Conservation (phyloP, 805 yeast species). For the Metschnikowia kofuensis region DNA sequence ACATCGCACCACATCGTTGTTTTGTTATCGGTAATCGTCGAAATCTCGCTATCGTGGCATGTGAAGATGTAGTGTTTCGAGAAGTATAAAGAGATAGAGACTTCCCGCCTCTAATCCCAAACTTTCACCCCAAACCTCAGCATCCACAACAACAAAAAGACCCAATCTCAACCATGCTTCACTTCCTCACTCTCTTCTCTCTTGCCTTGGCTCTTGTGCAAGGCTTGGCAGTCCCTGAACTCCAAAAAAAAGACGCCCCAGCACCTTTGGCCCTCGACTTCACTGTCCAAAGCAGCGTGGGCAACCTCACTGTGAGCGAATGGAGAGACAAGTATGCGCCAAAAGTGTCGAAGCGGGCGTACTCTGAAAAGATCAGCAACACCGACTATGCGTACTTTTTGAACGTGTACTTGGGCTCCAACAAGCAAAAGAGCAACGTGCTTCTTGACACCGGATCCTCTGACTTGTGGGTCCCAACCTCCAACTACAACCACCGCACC, state of each 20-base stretch:
- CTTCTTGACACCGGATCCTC: conserved; percentile 43
- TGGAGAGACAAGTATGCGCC: conserved; percentile 3
- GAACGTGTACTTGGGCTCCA: conserved; percentile 23
- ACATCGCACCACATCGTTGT: too few relatives aligned
- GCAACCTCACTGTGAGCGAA: conserved; percentile 3
- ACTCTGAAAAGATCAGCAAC: conserved; percentile 1
- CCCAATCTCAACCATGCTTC: conserved; percentile 1
- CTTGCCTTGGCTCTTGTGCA: conserved; percentile 9
- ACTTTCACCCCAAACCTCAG: background rate
- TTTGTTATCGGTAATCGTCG: too few relatives aligned
- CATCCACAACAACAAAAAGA: background rate
- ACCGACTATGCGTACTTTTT: conserved; percentile 1
- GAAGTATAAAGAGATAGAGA: background rate
- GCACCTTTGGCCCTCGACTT: conserved; percentile 14
- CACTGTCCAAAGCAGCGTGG: conserved; percentile 6
- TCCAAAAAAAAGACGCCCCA: conserved; percentile 3
- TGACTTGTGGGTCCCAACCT: conserved; percentile 35
- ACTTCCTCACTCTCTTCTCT: conserved; percentile 7
- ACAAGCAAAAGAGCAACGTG: conserved; percentile 26
- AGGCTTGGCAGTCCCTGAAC: conserved; percentile 8
- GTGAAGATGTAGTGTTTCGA: background rate
- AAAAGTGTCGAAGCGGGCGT: background rate
- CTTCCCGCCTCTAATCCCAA: background rate
- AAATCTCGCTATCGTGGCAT: too few relatives aligned
- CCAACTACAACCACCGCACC: background rate